phyloP scores from a whole-genome alignment of 2,329 filamentous ascomycete genomes.

The Sphaerulina vaccinii region DNA sequence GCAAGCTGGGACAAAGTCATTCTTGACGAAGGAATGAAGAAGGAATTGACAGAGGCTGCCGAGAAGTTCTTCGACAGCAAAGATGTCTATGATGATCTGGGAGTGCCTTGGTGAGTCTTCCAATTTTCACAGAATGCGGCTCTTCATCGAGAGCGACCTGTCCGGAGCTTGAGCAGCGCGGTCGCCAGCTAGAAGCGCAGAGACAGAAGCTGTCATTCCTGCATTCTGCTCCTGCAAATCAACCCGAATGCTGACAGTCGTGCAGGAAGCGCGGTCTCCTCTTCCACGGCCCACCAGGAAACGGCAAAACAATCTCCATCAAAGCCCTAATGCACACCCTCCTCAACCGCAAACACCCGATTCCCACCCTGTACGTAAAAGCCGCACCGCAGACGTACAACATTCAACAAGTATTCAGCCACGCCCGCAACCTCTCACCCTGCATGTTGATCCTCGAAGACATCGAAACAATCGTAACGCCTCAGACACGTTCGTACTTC shows the following conservation, averaged over 20 bases:
- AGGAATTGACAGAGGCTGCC: conserved; percentile 40
- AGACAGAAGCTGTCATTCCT: too few species aligned
- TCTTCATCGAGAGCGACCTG: too few species aligned
- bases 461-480: conserved; percentile 65
- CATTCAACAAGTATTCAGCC: conserved; percentile 55
- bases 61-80: conserved; percentile 44
- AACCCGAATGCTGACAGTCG: neutral
- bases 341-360: conserved; percentile 38
- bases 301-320: conserved; percentile 49
- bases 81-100: conserved; percentile 43
- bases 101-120: conserved; percentile 43
- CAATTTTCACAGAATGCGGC: neutral
- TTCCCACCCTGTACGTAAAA: conserved; percentile 45
- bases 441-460: conserved; percentile 72
- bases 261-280: conserved; percentile 42
- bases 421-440: conserved; percentile 61
- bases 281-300: conserved; percentile 35
- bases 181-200: too few species aligned
- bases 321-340: conserved; percentile 43
- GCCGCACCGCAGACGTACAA: conserved; percentile 39
- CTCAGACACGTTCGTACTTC: conserved; percentile 64
- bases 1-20: conserved; percentile 50
- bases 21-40: conserved; percentile 46
- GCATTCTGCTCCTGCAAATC: too few species aligned
- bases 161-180: too few species aligned